Evolutionary conservation across 176 grass and related monocot species (phyloP).

Genomic region (Dendrocalamus sinicus): DNA sequence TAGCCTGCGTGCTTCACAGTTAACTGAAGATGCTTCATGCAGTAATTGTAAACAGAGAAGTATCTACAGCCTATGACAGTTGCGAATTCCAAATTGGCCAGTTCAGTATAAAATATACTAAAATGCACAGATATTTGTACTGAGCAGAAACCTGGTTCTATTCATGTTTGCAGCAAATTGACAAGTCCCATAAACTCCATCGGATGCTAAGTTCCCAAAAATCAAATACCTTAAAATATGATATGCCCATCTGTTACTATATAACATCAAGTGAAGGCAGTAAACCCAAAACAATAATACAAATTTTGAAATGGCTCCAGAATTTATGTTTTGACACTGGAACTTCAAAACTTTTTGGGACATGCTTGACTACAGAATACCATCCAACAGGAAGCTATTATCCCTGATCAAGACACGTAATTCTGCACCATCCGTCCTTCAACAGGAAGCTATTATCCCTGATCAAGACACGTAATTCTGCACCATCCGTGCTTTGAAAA

Average conservation of each 20-base stretch:
- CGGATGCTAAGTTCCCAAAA: neutral
- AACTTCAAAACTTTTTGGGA: neutral
- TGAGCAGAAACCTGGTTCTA: neutral
- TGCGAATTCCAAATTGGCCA: neutral
- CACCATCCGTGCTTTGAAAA: neutral
- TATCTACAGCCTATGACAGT: neutral
- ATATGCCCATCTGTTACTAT: neutral
- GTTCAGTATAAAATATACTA: neutral
- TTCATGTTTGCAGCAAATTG: neutral
- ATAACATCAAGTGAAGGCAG: neutral
- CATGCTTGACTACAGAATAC: neutral
- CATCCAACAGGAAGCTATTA: neutral
- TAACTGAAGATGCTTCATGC: neutral
- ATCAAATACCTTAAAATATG: neutral
- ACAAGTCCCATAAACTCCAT: neutral
- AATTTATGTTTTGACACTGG: too few species aligned
- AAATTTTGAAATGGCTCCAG: too few species aligned
- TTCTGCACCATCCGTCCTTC: neutral
- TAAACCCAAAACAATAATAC: neutral
- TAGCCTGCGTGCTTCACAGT: neutral
- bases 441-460: neutral
- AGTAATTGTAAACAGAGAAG: neutral
- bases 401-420: neutral
- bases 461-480: neutral
- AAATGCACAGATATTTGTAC: neutral